Conservation (phyloP, 495 filamentous ascomycete species). For the Rhypophila decipiens region DNA sequence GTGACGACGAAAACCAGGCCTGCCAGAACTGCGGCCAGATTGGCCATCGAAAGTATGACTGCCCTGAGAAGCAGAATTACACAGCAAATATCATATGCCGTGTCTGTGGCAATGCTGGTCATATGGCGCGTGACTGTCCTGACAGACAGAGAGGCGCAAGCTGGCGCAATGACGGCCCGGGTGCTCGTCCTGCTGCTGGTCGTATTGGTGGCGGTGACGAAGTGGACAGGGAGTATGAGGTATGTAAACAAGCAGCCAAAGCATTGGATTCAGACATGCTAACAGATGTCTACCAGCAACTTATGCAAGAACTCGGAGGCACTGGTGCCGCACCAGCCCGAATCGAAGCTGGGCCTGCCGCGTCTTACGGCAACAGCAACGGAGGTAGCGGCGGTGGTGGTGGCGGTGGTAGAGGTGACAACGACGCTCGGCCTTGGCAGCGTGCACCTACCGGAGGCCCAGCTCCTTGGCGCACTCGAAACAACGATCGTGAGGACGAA, state of each 20-base stretch:
- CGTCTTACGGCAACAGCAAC: constrained; percentile 28
- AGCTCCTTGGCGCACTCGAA: constrained; percentile 64
- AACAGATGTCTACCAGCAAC: constrained; percentile 61
- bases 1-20: constrained; percentile 97
- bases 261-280: constrained; percentile 17
- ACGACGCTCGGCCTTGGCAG: constrained; percentile 80
- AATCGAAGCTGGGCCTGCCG: constrained; percentile 79
- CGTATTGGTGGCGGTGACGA: constrained; percentile 74
- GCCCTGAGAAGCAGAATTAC: constrained; percentile 94
- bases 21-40: constrained; percentile 99
- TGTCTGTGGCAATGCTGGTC: constrained; percentile 65
- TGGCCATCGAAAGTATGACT: constrained; percentile 98
- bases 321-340: constrained; percentile 63
- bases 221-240: constrained; percentile 91
- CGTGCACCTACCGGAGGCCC: constrained; percentile 79
- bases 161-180: constrained; percentile 73
- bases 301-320: constrained; percentile 90
- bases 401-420: constrained; percentile 29
- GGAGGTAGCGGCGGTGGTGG: constrained; percentile 12
- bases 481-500: constrained; percentile 37
- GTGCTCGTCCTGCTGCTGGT: constrained; percentile 41
- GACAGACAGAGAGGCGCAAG: constrained; percentile 83
- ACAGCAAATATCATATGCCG: constrained; percentile 99
- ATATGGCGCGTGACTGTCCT: constrained; percentile 58
- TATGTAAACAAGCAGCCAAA: constrained; percentile 35